phyloP scores from a whole-genome alignment of 306 rosid species.

The Ormosia emarginata region DNA sequence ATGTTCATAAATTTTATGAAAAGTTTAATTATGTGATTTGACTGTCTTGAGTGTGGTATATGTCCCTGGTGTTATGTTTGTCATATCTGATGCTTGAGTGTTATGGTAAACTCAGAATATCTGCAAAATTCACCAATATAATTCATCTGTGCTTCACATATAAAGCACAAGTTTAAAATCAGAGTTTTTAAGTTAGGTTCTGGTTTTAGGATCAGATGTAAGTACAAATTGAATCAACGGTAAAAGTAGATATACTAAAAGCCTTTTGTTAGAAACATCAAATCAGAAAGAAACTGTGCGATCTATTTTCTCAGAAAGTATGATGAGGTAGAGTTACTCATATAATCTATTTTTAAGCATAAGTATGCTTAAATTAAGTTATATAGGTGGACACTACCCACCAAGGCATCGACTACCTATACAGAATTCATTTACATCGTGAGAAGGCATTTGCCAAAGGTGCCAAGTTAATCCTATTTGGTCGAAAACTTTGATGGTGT shows the following conservation, averaged over 20 bases:
- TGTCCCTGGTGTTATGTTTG: neutral
- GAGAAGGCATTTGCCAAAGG: constrained; percentile 25
- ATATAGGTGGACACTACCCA: constrained; percentile 36
- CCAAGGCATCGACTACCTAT: constrained; percentile 11
- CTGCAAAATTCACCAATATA: neutral
- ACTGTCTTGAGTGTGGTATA: neutral
- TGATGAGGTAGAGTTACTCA: constrained; percentile 4
- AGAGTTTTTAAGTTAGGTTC: neutral
- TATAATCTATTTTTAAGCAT: constrained; percentile 1
- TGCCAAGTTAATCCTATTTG: constrained; percentile 34
- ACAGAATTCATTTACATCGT: constrained; percentile 15
- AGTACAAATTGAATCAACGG: neutral
- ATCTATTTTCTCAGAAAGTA: constrained; percentile 1
- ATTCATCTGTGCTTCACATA: neutral
- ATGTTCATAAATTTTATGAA: neutral
- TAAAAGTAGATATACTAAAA: neutral
- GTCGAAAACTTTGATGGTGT: constrained; percentile 27
- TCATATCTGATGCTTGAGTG: neutral
- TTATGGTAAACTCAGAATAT: neutral
- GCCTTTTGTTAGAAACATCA: neutral
- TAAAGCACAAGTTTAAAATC: neutral
- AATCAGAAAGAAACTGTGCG: neutral
- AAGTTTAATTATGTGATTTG: constrained; percentile 5
- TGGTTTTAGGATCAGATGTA: neutral
- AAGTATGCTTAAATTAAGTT: constrained; percentile 18